phyloP scores from a whole-genome alignment of 2,329 filamentous ascomycete genomes.

The Ophiocordyceps camponoti-floridani region DNA sequence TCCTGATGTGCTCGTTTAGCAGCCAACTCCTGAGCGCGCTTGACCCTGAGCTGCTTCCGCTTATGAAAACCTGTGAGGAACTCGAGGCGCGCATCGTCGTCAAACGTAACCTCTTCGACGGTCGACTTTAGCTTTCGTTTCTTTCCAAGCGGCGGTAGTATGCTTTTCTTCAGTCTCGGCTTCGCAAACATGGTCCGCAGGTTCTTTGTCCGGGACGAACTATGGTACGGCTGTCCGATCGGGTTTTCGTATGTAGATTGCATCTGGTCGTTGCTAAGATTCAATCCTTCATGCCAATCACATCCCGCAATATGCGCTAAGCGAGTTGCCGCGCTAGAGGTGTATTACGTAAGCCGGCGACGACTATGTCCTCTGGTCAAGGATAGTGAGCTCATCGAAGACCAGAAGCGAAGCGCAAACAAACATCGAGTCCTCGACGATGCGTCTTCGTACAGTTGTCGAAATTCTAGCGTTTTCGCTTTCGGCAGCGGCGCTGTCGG shows the following conservation, averaged over 20 bases:
- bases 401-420: background rate
- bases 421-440: conserved; percentile 9
- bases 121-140: conserved; percentile 42
- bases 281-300: background rate
- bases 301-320: conserved; percentile 3
- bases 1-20: conserved; percentile 63
- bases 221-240: background rate
- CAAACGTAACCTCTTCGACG: conserved; percentile 73
- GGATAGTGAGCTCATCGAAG: background rate
- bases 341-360: conserved; percentile 10
- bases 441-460: conserved; percentile 36
- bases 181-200: conserved; percentile 27
- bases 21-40: conserved; percentile 69
- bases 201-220: background rate
- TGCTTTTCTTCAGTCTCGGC: conserved; percentile 38
- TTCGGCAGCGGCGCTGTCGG: conserved; percentile 54
- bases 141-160: conserved; percentile 42
- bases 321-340: conserved; percentile 5
- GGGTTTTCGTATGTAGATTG: too few species aligned
- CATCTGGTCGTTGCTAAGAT: background rate
- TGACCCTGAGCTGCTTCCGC: conserved; percentile 71
- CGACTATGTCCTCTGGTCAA: background rate
- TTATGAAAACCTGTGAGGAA: conserved; percentile 95
- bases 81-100: conserved; percentile 60
- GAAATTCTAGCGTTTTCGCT: conserved; percentile 36